Conservation (phyloP, 176 grass and related monocot genomes). For the Puya raimondii region DNA sequence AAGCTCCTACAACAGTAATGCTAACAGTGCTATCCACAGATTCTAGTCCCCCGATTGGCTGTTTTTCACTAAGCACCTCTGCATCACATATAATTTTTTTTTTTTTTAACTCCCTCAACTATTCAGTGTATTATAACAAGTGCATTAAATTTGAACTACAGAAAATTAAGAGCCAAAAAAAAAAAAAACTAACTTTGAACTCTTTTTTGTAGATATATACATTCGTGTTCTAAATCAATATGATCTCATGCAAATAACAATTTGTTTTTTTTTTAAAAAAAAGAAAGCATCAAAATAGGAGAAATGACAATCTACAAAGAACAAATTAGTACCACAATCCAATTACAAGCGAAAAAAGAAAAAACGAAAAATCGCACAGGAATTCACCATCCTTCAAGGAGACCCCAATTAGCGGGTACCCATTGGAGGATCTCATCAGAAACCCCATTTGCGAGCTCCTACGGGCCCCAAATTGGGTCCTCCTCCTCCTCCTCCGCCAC, state of each 20-base stretch:
- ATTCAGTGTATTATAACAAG: not conserved
- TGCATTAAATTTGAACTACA: too few species aligned
- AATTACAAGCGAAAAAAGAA: not conserved
- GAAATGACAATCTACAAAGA: not conserved
- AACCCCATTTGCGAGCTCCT: slow-evolving; percentile 17
- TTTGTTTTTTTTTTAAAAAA: not conserved
- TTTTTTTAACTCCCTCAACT: not conserved
- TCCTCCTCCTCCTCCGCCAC: not conserved
- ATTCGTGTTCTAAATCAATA: not conserved
- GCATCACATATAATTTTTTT: slow-evolving; percentile 16
- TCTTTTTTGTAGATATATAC: not conserved
- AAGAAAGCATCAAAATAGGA: not conserved
- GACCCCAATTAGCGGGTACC: slow-evolving; percentile 45
- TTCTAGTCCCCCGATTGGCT: slow-evolving; percentile 24
- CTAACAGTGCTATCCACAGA: slow-evolving; percentile 50
- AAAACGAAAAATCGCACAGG: not conserved
- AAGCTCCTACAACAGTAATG: slow-evolving; percentile 88
- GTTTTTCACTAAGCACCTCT: slow-evolving; percentile 26
- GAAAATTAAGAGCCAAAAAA: not conserved
- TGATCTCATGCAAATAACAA: not conserved
- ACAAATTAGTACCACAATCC: too few species aligned
- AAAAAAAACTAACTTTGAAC: not conserved
- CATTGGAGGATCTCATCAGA: slow-evolving; percentile 46
- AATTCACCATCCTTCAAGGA: slow-evolving; percentile 42
- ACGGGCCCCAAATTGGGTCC: not conserved